Base-by-base conservation (phyloP, 805 yeast genomes). In the Debaryomyces tyrocola region DNA sequence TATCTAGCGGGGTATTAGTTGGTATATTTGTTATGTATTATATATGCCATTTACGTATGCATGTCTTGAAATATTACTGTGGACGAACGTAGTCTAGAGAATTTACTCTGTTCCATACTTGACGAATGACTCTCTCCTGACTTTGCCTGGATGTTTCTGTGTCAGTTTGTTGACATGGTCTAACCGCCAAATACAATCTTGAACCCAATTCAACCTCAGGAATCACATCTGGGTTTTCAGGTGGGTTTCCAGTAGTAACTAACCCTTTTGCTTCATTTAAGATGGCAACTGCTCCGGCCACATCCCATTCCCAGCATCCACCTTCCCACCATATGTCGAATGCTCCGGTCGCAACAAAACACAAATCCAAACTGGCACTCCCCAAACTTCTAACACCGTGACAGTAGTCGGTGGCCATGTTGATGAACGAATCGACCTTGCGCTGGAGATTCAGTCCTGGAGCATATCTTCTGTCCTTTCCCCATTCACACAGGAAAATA, bases 241-340 rank as follows among this genome's bases (percentile, higher is more conserved):
- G 53, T 1, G 50, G 46, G 37, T 50, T 52, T 7, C 50, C 53
- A 3, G 50, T 47, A 4, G 53, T 49, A 12, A 52, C 27, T 18
- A 47, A 36, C 5, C 53, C 55, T n/a, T 50, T 51, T 8, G 55
- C 49, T 29, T 51, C 55, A 33, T 51, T 48, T 14, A 50, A 49
- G 8, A 49, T 49, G 33, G 45, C 43, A 24, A 49, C 37, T 10
- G 51, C 55, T 11, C 51, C 53, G 41, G 53, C 49, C 15, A 54
- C 49, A 45, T 55, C 56, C 53, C 53, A 47, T 42, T 55, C 50
- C 55, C 56, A 49, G 50, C 58, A 44, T 40, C 58, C 56, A 18
- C 49, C 52, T 40, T 50, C 57, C 52, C 52, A 50, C 47, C 52
- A 50, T 7, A 48, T 52, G 33, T 52, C 54, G 40, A 50, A 50